Base-by-base conservation (phyloP, 148 eudicot genomes). In the Silene uniflora region DNA sequence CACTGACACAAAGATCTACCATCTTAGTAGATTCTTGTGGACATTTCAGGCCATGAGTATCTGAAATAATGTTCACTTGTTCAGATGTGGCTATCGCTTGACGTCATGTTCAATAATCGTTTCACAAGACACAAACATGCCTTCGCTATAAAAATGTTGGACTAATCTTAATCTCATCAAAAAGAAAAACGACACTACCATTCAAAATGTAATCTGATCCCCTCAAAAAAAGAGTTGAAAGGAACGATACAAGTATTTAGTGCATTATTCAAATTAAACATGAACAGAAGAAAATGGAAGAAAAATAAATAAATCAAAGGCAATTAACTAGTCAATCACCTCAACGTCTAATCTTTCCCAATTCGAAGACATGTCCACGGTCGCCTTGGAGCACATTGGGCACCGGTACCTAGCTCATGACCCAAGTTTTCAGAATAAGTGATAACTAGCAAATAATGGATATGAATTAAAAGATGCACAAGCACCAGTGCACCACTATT, bases 351-450 rank as follows among this genome's bases (percentile, higher is more conserved):
- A 71, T 79, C 84, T 83, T 83, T 78, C 75, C 98, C 98, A 93
- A 6, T 80, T 60, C 61, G 47, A 63, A 39, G 89, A 68, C 98
- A 93, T 89, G 86, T 91, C 76, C 27, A 54, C 3, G 58, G 79
- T 67, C 9, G 98, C 83, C 85, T 91, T 93, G 46, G 84, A 91
- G 88, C 98, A 93, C 62, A 93, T 81, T 73, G 98, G 98, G 77
- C 98, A 93, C 23, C 98, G 93, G 73, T 93, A 93, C 85, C 98
- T 93, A 67, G 27, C 77, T 64, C 63, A 69, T 52, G 69, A 10
- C 10, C 19, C 25, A 72, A 64, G 25, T 68, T 68, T 42, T 39
- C 35, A 22, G 42, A 17, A 66, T 59, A 69, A 52, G 23, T 62
- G 62, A 62, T 71, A 63, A 27, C 6, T 46, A 47, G 25, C 7